A percentile compares a stretch with the other conserved stretches of the same genome.
Evolutionary conservation across 306 rosid species (phyloP).

Genomic region (Malus sylvestris): DNA sequence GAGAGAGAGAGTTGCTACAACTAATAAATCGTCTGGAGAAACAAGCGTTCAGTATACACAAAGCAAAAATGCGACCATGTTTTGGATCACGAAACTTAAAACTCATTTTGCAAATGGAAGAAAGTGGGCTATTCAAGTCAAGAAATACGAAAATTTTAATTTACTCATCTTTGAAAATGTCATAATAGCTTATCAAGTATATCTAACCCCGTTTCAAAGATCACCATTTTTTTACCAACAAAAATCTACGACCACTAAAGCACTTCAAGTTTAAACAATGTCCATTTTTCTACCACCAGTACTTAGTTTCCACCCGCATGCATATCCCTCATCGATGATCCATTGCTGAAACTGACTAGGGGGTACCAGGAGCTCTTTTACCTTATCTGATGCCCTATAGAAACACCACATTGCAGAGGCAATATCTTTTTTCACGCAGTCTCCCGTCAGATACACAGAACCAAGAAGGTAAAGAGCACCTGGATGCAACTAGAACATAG

Average conservation of each 20-base stretch:
- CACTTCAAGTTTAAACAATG: neutral
- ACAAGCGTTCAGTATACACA: neutral
- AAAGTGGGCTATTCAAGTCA: neutral
- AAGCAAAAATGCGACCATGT: neutral
- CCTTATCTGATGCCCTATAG: slow-evolving; percentile 91
- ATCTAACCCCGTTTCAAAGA: neutral
- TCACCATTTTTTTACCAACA: neutral
- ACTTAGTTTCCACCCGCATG: neutral
- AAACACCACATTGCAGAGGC: slow-evolving; percentile 88
- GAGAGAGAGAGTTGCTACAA: no score
- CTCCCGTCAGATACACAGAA: slow-evolving; percentile 78
- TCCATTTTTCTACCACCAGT: neutral
- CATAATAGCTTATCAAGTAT: neutral
- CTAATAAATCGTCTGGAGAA: neutral
- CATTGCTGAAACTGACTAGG: neutral
- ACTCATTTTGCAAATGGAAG: neutral
- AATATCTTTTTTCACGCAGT: slow-evolving; percentile 69
- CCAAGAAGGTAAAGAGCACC: slow-evolving; percentile 93
- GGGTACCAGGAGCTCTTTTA: slow-evolving; percentile 15
- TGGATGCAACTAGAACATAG: slow-evolving; percentile 71
- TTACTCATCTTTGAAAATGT: neutral
- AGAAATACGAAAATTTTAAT: neutral
- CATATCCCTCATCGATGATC: neutral
- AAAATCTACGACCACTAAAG: neutral
- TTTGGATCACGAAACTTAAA: neutral